Base-by-base conservation (phyloP, 208 protist genomes). In the Crithidia bombi region DNA sequence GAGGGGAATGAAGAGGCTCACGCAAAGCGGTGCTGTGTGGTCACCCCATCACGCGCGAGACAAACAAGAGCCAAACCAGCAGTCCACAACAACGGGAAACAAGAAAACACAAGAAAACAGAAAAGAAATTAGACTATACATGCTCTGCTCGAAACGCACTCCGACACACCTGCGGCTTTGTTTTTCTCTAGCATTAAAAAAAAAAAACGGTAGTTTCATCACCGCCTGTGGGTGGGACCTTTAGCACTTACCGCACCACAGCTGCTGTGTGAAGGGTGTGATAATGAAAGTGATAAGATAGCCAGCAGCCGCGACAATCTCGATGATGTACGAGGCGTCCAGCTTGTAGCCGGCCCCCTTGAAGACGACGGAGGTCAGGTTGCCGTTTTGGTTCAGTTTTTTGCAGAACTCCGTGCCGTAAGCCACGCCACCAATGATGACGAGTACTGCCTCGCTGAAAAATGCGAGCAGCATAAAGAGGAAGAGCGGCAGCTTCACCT, bases 401-500 rank as follows among this genome's bases (percentile, higher is more conserved):
- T 19, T 43, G 67, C 84, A 90, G 65, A 80, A 83, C 28, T 41
- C 68, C 28, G 69, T 81, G 46, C 17, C 28, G 63, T 78, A 82
- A 10, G 73, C 70, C 1, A 59, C 38, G n/a, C 55, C 77, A 11
- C 51, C 74, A 23, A 89, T 50, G 14, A 79, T 30, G 26, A 86
- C 72, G 25, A 78, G 47, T 14, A 65, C n/a, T 15, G 84, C 35
- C 61, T 83, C 79, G 26, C 55, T 78, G 9, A 85, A 19, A 21
- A 71, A 68, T 38, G 74, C 77, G 7, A 88, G 62, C n/a, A 68
- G 30, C 38, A 73, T 23, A 44, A 89, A 89, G 12, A 87, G 28
- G n/a, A 89, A 78, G 49, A 85, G 61, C 25, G 67, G 68, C 44
- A 86, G 81, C 64, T 84, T 83, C 49, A 81, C 71, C 73, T 86